Evolutionary conservation across 768 basidiomycete species (phyloP).

Genomic region (Mycena albidolilacea): DNA sequence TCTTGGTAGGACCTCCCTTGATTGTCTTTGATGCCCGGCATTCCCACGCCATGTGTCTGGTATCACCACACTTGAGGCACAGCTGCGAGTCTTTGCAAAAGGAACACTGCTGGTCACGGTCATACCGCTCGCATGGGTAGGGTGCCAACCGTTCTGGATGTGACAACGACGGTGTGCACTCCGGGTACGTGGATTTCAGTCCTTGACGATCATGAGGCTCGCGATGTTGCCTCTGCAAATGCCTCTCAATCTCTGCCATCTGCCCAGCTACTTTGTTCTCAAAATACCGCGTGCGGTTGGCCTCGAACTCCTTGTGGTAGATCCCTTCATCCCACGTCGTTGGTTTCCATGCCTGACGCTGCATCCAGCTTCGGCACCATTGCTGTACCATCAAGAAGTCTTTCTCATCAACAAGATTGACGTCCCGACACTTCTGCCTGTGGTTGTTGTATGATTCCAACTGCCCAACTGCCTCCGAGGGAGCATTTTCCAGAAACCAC

Average conservation of each 20-base stretch:
- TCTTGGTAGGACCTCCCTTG: conserved; percentile 21
- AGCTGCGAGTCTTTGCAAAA: neutral
- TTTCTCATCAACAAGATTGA: neutral
- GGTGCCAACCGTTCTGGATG: neutral
- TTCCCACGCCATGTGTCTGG: conserved; percentile 26
- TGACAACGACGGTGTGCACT: neutral
- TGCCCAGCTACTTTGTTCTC: neutral
- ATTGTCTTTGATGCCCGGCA: conserved; percentile 8
- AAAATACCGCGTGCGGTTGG: neutral
- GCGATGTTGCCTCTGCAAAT: neutral
- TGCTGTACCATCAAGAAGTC: neutral
- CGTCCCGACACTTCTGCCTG: conserved; percentile 4
- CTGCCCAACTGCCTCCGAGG: neutral
- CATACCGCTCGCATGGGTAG: neutral
- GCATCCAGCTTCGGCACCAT: neutral
- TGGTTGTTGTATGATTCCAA: conserved; percentile 18
- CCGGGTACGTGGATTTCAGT: neutral
- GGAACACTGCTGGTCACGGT: neutral
- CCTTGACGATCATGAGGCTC: neutral
- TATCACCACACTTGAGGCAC: conserved; percentile 14
- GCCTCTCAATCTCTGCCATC: neutral
- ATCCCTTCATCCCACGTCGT: neutral
- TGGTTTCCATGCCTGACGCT: neutral
- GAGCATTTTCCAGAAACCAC: conserved; percentile 14
- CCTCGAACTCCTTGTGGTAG: neutral